Evolutionary conservation across 129 eudicot species (phyloP), one percentile per base, ranked within the genome.

Genomic region (Pulicaria dysenterica): DNA sequence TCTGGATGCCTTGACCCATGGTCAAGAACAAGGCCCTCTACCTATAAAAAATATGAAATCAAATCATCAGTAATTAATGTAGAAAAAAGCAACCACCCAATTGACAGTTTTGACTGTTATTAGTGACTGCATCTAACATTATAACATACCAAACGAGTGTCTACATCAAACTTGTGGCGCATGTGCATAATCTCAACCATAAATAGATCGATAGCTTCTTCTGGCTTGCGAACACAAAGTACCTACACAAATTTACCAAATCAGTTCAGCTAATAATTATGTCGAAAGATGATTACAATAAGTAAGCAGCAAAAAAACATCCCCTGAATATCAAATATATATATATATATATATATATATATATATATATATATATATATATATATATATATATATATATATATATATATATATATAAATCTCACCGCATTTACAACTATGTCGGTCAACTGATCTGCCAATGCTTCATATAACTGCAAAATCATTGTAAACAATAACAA

Each of bases 171-270:
- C 81, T 92, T 92, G 77, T 92, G 95, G 45, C 95, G 89, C 98
- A 89, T 89, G 87, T 92, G 98, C 98, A 92, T 89, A 75, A 92
- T 89, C 85, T 92, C 98, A 60, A 89, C 96, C 95, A 92, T 89
- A 72, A 89, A 92, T 15, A 92, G 89, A 74, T 92, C 96, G 61
- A 89, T 87, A 31, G 96, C 75, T 79, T 92, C 96, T 47, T 89
- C 94, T 36, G 96, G 91, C 81, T 89, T 89, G 67, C 91, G 86
- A 40, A 92, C 65, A 71, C 96, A 87, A 34, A 92, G 96, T 17
- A 92, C 98, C 98, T 92, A 71, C 11, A 46, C 59, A 74, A 47
- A 49, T 13, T 46, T 50, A 17, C 14, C 36, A 47, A 19, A n/a
- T 5, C 7, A 12, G 4, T 24, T 56, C n/a, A 70, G 65, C 44